These are phyloP conservation scores for Periconia digitata DNA, from an alignment of 2,329 filamentous ascomycete species.

Conservation along the genomic window DNA sequence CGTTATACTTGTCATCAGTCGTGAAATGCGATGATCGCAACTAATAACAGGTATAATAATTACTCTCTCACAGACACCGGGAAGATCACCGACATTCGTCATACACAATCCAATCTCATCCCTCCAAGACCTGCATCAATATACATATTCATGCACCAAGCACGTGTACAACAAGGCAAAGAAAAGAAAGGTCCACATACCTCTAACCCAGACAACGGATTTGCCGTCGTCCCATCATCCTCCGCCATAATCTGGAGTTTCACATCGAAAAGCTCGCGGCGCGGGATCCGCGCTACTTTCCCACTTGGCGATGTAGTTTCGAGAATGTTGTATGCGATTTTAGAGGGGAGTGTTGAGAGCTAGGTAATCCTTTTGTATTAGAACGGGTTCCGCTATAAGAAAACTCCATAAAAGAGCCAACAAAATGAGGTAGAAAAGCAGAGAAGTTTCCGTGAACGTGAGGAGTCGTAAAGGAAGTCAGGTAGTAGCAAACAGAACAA, in stretches of 20 bases:
- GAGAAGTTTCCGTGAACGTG: not conserved
- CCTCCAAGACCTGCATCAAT: too few species aligned
- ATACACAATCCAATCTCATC: too few species aligned
- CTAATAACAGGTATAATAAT: too few species aligned
- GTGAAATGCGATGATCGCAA: too few species aligned
- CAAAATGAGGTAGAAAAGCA: too few species aligned
- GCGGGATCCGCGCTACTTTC: conserved; percentile 60
- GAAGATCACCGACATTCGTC: too few species aligned
- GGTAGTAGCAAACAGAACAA: not conserved
- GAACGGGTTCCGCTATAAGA: conserved; percentile 8
- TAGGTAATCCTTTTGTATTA: too few species aligned
- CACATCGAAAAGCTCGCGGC: conserved; percentile 80
- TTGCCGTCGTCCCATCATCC: conserved; percentile 45
- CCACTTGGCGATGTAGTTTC: conserved; percentile 62
- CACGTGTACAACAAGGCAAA: not conserved
- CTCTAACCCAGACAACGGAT: conserved; percentile 33
- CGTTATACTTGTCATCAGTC: too few species aligned
- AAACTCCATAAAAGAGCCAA: not conserved
- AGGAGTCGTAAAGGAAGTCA: not conserved
- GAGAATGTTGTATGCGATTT: conserved; percentile 69
- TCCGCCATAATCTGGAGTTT: conserved; percentile 79
- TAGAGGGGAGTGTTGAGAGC: conserved; percentile 66
- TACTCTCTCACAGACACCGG: too few species aligned
- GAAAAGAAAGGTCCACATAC: conserved; percentile 5
- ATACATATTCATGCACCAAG: not conserved